Conservation (phyloP, 1,139 yeast species). For the Geotrichum histeridarum region DNA sequence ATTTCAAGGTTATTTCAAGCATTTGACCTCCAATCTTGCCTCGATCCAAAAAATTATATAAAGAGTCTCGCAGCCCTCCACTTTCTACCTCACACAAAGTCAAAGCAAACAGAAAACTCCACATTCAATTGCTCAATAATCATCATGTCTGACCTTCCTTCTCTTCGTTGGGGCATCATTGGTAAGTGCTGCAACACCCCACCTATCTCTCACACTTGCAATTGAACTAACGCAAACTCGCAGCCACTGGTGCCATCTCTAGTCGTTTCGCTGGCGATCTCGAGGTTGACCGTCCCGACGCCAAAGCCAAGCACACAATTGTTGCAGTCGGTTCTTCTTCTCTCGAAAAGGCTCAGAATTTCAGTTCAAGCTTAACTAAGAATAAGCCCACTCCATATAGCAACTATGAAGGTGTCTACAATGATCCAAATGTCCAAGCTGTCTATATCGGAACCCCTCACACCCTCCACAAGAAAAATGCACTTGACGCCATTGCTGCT, state of each 20-base stretch:
- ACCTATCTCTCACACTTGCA: neutral
- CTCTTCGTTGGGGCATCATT: constrained; percentile 21
- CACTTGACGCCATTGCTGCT: constrained; percentile 46
- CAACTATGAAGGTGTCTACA: constrained; percentile 40
- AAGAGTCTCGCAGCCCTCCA: no score
- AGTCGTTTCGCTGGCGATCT: constrained; percentile 31
- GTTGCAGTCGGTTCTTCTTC: constrained; percentile 36
- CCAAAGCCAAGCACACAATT: constrained; percentile 32
- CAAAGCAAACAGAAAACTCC: no score
- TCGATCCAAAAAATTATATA: no score
- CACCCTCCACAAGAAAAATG: constrained; percentile 49
- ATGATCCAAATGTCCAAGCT: constrained; percentile 46
- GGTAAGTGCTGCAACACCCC: constrained; percentile 3
- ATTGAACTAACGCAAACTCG: neutral
- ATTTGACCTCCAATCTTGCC: no score
- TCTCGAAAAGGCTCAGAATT: constrained; percentile 29
- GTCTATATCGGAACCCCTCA: constrained; percentile 61
- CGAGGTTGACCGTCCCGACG: constrained; percentile 31
- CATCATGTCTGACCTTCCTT: constrained; percentile 12
- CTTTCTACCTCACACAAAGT: no score
- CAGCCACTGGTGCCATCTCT: constrained; percentile 34
- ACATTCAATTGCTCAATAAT: no score
- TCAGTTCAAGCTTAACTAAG: constrained; percentile 23
- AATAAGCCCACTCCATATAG: constrained; percentile 30
- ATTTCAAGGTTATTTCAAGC: no score